A percentile compares a stretch with the other conserved stretches of the same genome.
Evolutionary conservation across 2,329 filamentous ascomycete species (phyloP).

Genomic region (Alternaria infectoria): DNA sequence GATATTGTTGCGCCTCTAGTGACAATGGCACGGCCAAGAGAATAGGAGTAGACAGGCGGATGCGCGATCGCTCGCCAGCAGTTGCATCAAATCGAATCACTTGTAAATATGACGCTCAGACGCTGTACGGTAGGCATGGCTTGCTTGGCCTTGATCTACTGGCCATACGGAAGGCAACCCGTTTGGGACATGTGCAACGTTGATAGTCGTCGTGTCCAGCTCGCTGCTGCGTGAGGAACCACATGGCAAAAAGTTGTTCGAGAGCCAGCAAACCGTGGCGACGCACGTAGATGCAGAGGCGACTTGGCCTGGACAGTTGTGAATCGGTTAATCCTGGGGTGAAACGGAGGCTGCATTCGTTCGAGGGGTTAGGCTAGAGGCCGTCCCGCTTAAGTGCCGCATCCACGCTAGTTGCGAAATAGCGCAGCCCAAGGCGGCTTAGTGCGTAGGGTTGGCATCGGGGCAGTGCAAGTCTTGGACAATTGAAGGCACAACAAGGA

Average conservation of each 20-base stretch:
- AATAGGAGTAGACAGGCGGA: constrained; percentile 7
- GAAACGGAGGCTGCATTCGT: constrained; percentile 4
- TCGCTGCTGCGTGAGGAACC: not conserved
- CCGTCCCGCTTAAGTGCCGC: not conserved
- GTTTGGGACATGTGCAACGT: constrained; percentile 9
- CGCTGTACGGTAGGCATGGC: constrained; percentile 10
- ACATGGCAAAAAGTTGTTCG: constrained; percentile 7
- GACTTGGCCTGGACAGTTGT: constrained; percentile 4
- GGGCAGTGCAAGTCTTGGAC: constrained; percentile 8
- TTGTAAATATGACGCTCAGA: constrained; percentile 22
- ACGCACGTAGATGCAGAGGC: not conserved
- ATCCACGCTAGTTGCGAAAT: not conserved
- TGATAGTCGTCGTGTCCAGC: not conserved
- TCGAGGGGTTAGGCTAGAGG: not conserved
- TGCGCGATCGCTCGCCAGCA: not conserved
- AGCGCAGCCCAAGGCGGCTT: not conserved
- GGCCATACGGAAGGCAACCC: constrained; percentile 13
- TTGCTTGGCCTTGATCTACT: constrained; percentile 25
- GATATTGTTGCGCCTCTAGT: constrained; percentile 7
- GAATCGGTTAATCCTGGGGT: not conserved
- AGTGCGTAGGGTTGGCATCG: not conserved
- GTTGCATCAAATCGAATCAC: not conserved
- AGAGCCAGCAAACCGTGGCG: not conserved
- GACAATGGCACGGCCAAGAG: constrained; percentile 9
- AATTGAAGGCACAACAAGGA: constrained; percentile 3